Evolutionary conservation across 176 grass and related monocot genomes (phyloP), one percentile per base, ranked within the genome.

Genomic region (Aegilops speltoides): DNA sequence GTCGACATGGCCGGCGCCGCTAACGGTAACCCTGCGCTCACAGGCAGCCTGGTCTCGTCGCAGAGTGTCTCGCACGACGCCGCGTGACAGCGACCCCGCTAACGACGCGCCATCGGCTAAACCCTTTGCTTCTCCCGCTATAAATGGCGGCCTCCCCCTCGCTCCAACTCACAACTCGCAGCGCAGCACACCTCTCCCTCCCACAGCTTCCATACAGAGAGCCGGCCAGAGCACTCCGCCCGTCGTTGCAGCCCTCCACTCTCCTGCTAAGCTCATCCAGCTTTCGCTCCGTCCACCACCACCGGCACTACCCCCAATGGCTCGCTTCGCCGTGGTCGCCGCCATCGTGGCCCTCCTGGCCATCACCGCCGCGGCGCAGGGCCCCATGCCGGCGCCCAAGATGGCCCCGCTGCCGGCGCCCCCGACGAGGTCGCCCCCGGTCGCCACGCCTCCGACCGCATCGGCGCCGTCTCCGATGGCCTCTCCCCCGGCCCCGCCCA

Each of bases 341-440:
- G 77, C 82, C 20, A 26, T 81, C 77, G 50, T 82, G 0, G 82
- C 83, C 15, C 71, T 91, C 45, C 86, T 91, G 3, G 72, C 86
- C 54, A 25, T 85, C 12, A 23, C 40, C 20, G 86, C 86, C 9
- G 66, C 64, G 1, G 90, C 90, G 17, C 90, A 91, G 82, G 79
- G 45, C 4, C 73, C 90, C 9, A 86, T 28, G 5, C 84, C 73
- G 22, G 68, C 91, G 24, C 91, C 91, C 1, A 87, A 3, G 91
- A 80, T 87, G 87, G 84, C 87, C 2, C 87, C 87, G 6, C 69
- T 89, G 6, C 87, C 87, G 3, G 56, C 88, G 2, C 77, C 87
- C 0, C 91, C 91, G 15, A 70, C 69, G 40, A 38, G 54, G 88
- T 77, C 81, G 9, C 81, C 81, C 23, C 81, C 91, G 29, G 68